Evolutionary conservation across 2,329 filamentous ascomycete species (phyloP).

Genomic region (Nectriaceae sp.): DNA sequence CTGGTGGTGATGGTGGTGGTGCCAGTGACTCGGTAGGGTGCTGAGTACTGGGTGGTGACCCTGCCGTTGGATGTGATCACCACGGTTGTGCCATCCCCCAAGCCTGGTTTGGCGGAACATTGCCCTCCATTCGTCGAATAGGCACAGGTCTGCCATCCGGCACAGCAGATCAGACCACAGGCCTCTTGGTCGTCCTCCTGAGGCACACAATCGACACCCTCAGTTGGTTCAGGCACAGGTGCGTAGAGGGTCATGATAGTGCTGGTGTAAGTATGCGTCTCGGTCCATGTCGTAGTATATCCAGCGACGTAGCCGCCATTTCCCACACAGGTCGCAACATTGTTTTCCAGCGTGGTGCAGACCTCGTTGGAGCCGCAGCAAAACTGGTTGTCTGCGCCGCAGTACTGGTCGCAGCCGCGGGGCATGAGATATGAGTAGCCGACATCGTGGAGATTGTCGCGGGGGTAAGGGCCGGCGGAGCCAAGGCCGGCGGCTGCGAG

Average conservation of each 20-base stretch:
- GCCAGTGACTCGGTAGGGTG: constrained; percentile 54
- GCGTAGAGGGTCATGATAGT: constrained; percentile 55
- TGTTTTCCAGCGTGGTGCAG: constrained; percentile 52
- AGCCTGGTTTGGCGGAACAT: constrained; percentile 57
- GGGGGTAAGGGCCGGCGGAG: constrained; percentile 51
- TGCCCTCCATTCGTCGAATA: constrained; percentile 54
- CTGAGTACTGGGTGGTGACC: constrained; percentile 57
- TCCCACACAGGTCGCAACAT: constrained; percentile 51
- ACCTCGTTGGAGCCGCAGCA: constrained; percentile 53
- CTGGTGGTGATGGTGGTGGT: constrained; percentile 56
- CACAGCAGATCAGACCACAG: constrained; percentile 73
- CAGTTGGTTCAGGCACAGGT: constrained; percentile 46
- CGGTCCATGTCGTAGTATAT: constrained; percentile 62
- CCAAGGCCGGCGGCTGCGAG: constrained; percentile 33
- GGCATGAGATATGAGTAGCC: constrained; percentile 54
- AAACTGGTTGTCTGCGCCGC: constrained; percentile 56
- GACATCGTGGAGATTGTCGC: constrained; percentile 48
- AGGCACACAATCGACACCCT: constrained; percentile 51
- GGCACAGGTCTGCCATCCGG: constrained; percentile 68
- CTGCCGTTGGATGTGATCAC: constrained; percentile 47
- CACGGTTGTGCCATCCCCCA: constrained; percentile 43
- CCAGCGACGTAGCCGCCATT: constrained; percentile 35
- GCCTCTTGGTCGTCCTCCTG: constrained; percentile 55
- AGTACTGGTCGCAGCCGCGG: constrained; percentile 53
- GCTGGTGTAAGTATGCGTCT: constrained; percentile 61